Evolutionary conservation across 2,329 filamentous ascomycete species (phyloP), one percentile per base, ranked within the genome.

Genomic region (Trichoderma hamatum): DNA sequence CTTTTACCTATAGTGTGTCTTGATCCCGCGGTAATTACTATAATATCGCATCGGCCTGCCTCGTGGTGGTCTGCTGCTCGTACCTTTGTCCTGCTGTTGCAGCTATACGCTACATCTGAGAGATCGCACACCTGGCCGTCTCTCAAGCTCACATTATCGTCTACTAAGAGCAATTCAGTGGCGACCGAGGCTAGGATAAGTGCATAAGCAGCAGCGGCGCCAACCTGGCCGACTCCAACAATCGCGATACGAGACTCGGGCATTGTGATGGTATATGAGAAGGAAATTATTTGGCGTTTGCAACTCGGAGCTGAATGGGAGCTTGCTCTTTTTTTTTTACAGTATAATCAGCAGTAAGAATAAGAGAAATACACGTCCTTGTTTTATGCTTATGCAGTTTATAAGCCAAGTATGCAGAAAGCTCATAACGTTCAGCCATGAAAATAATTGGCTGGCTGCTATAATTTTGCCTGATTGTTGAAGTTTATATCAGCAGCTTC

Each of bases 11-110:
- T 39, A 6, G 30, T 71, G 59, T 84, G 82, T 73, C 83, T 86
- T n/a, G 84, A 83, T 39, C 85, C 85, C 0, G 85, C 84, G 0
- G 84, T 86, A 61, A 87, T 82, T 58, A 88, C 80, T 7, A 87
- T 80, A 34, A 88, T 82, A 72, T 87, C 84, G 56, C 83, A 83
- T 73, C 85, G 82, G n/a, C 81, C 79, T 1, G 84, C 84, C 71
- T 87, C 85, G 26, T 77, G 77, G 63, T 82, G 78, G 24, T 78
- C 80, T 21, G 81, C 85, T 1, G 80, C 79, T 32, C 81, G 79
- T 4, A 86, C 80, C 39, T 78, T 80, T 5, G 82, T 84, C 24
- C 76, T 76, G 49, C 62, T 81, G 32, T 80, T 79, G 21, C 78
- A 80, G 67, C 81, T 80, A 63, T 81, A 84, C 2, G 83, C 84